A percentile compares a stretch with the other conserved stretches of the same genome.
Conservation (phyloP, 2,329 filamentous ascomycete genomes). For the Sordariomycetes sp. region DNA sequence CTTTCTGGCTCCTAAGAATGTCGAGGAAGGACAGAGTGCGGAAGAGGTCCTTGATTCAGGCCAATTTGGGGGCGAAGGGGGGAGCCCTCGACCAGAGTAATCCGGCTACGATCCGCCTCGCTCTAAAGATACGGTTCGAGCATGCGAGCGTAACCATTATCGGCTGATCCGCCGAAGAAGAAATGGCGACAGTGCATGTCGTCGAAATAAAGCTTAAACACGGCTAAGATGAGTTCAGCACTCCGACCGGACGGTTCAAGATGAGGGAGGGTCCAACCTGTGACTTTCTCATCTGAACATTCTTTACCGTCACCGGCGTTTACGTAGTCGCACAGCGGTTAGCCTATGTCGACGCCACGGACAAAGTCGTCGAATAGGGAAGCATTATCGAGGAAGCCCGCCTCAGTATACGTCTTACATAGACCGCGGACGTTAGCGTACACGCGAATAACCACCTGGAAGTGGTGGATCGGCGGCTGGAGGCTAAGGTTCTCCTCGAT, state of each 20-base stretch:
- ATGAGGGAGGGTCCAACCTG: slow-evolving; percentile 16
- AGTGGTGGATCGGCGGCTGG: slow-evolving; percentile 10
- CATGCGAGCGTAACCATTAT: slow-evolving; percentile 31
- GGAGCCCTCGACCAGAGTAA: slow-evolving; percentile 28
- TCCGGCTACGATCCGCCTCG: slow-evolving; percentile 13
- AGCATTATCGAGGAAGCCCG: slow-evolving; percentile 13
- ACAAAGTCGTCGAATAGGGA: slow-evolving; percentile 22
- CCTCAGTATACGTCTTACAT: slow-evolving; percentile 20
- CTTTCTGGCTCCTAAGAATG: slow-evolving; percentile 15
- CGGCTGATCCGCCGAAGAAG: slow-evolving; percentile 29
- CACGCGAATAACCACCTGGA: slow-evolving; percentile 21
- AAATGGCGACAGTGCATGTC: slow-evolving; percentile 29
- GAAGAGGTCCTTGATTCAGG: slow-evolving; percentile 17
- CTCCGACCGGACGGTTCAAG: slow-evolving; percentile 6
- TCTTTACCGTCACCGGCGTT: slow-evolving; percentile 32
- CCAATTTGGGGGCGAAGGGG: slow-evolving; percentile 25
- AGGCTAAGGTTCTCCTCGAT: slow-evolving; percentile 14
- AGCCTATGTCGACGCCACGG: slow-evolving; percentile 29
- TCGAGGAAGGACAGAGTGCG: slow-evolving; percentile 12
- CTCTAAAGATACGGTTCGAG: slow-evolving; percentile 20
- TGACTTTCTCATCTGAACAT: slow-evolving; percentile 29
- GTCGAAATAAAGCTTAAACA: slow-evolving; percentile 19
- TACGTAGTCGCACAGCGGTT: slow-evolving; percentile 25
- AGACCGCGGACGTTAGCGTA: slow-evolving; percentile 28
- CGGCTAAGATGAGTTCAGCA: slow-evolving; percentile 11